Conservation (phyloP, 495 filamentous ascomycete species). For the Cetradonia linearis region DNA sequence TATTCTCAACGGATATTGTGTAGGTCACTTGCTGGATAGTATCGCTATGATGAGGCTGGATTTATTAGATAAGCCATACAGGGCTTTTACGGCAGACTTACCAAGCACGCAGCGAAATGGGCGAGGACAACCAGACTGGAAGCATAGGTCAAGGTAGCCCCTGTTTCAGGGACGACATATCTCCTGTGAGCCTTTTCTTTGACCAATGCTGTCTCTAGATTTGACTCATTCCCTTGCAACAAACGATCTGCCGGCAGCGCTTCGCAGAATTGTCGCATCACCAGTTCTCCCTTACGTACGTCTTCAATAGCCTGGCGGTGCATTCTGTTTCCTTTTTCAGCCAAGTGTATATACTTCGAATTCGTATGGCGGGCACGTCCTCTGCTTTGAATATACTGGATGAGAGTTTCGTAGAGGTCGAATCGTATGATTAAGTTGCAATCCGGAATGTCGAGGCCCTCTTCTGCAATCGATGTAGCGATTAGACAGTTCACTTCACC, state of each 20-base stretch:
- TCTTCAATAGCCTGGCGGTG: constrained; percentile 49
- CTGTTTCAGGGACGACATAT: constrained; percentile 56
- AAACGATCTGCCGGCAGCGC: constrained; percentile 65
- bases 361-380: constrained; percentile 71
- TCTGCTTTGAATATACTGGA: constrained; percentile 91
- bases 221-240: constrained; percentile 50
- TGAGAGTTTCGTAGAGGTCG: constrained; percentile 81
- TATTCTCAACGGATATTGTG: constrained; percentile 43
- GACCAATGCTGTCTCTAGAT: constrained; percentile 44
- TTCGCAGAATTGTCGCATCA: constrained; percentile 66
- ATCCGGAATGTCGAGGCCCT: constrained; percentile 91
- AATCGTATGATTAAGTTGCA: constrained; percentile 89
- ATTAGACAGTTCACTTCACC: constrained; percentile 80
- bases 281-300: constrained; percentile 43
- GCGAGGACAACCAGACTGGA: constrained; percentile 57
- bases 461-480: constrained; percentile 87
- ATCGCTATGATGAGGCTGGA: constrained; percentile 51
- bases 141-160: constrained; percentile 71
- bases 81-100: constrained; percentile 27
- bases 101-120: constrained; percentile 50
- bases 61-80: constrained; percentile 14
- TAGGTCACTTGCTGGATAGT: constrained; percentile 49
- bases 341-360: constrained; percentile 77
- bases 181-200: constrained; percentile 44
- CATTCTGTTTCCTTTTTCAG: constrained; percentile 53